Evolutionary conservation across 305 asterid species (phyloP).

Genomic region (Euphrasia arctica): DNA sequence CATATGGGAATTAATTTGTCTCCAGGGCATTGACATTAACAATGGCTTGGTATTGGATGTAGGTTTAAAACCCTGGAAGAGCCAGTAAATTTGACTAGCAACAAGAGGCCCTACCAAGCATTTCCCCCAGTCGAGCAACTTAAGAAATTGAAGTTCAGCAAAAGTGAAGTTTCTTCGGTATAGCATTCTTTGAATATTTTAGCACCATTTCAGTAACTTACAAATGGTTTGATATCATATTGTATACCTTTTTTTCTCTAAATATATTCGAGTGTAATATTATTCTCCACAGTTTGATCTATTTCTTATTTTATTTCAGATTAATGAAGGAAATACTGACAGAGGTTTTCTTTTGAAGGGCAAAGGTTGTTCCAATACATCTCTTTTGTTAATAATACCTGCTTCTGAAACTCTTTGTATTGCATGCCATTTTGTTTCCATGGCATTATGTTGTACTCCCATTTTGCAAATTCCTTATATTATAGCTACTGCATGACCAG

Average conservation of each 20-base stretch:
- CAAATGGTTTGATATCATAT: conserved; percentile 3
- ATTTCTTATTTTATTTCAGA: conserved; percentile 41
- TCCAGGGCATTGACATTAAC: conserved; percentile 17
- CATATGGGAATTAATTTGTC: conserved; percentile 10
- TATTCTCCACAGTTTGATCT: conserved; percentile 22
- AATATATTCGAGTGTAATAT: background rate
- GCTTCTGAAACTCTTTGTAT: conserved; percentile 19
- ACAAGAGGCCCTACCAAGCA: conserved; percentile 70
- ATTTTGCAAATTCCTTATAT: conserved; percentile 20
- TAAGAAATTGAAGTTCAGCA: conserved; percentile 63
- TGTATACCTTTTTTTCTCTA: background rate
- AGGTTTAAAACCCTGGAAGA: conserved; percentile 65
- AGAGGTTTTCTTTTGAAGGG: conserved; percentile 25
- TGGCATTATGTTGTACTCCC: conserved; percentile 22
- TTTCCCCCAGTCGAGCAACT: conserved; percentile 47
- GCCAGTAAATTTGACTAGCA: conserved; percentile 37
- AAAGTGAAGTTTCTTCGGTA: conserved; percentile 51
- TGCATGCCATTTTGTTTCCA: conserved; percentile 19
- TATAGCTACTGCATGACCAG: conserved; percentile 34
- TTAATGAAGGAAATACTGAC: conserved; percentile 33
- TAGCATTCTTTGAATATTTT: conserved; percentile 15
- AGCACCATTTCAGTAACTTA: conserved; percentile 19
- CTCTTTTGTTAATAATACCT: conserved; percentile 18
- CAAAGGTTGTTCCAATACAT: conserved; percentile 39
- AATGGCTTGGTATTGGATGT: conserved; percentile 29